Percentiles rank a stretch among this genome's conserved stretches.
Evolutionary conservation across 805 yeast genomes (phyloP).

Genomic region (Candida methanosorbosa): DNA sequence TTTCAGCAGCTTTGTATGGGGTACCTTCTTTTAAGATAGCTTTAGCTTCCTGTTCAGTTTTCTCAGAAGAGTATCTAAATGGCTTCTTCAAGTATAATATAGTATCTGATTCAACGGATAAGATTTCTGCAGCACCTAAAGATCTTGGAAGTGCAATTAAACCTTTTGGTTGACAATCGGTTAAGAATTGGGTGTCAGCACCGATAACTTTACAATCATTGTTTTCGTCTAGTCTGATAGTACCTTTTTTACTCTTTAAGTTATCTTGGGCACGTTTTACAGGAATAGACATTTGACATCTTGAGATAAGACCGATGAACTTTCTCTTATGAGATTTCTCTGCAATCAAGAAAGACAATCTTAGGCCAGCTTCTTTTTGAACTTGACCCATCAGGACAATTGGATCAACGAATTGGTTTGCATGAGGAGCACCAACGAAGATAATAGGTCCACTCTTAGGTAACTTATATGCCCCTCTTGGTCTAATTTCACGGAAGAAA

Average conservation of each 20-base stretch:
- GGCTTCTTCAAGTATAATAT: constrained; percentile 63
- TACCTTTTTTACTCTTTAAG: constrained; percentile 59
- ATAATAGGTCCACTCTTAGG: constrained; percentile 61
- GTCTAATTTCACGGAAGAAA: constrained; percentile 67
- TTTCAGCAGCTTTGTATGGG: constrained; percentile 62
- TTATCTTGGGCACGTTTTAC: constrained; percentile 91
- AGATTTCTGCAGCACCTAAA: constrained; percentile 67
- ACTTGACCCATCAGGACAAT: constrained; percentile 78
- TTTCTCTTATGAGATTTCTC: constrained; percentile 37
- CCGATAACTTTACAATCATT: constrained; percentile 44
- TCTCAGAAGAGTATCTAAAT: constrained; percentile 34
- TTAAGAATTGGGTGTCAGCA: constrained; percentile 52
- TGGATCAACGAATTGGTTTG: constrained; percentile 76
- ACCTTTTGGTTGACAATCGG: constrained; percentile 56
- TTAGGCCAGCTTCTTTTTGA: constrained; percentile 34
- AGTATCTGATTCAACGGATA: constrained; percentile 61
- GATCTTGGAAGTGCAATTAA: constrained; percentile 70
- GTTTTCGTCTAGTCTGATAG: constrained; percentile 44
- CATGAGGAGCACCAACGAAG: constrained; percentile 77
- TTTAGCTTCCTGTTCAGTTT: constrained; percentile 30
- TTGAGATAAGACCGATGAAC: constrained; percentile 69
- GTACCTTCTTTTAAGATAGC: constrained; percentile 43
- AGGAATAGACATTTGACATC: constrained; percentile 76
- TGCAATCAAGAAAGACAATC: constrained; percentile 47
- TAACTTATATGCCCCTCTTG: constrained; percentile 59